phyloP scores from a whole-genome alignment of 768 basidiomycete genomes.

The Baorangia bicolor region DNA sequence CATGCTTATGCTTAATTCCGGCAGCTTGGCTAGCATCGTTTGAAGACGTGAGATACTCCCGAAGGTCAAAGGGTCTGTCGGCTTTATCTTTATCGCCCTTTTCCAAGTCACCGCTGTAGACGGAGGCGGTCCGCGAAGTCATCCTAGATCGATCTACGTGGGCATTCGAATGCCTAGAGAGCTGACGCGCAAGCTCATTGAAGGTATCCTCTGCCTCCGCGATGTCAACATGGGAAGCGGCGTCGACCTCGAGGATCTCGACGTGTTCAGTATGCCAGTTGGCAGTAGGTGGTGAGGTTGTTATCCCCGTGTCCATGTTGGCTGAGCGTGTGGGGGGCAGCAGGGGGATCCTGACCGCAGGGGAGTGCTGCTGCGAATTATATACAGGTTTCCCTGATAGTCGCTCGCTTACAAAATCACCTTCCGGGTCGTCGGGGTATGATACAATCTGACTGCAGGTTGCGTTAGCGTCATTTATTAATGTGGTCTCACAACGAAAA shows the following conservation, averaged over 20 bases:
- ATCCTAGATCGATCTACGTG: slow-evolving; percentile 12
- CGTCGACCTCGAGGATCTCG: slow-evolving; percentile 22
- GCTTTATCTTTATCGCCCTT: slow-evolving; percentile 37
- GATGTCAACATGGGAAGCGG: slow-evolving; percentile 46
- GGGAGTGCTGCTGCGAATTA: neutral
- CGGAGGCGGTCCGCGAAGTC: slow-evolving; percentile 22
- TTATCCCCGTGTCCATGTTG: slow-evolving; percentile 10
- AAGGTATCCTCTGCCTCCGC: slow-evolving; percentile 51
- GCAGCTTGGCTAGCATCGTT: slow-evolving; percentile 65
- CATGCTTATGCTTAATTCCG: slow-evolving; percentile 71
- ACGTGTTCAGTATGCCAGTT: slow-evolving; percentile 12
- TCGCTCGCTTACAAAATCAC: slow-evolving; percentile 16
- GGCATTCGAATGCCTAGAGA: slow-evolving; percentile 16
- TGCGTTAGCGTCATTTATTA: neutral
- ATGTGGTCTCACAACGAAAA: neutral
- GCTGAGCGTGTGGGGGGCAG: neutral
- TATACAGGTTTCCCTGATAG: slow-evolving; percentile 9
- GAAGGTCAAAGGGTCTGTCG: slow-evolving; percentile 54
- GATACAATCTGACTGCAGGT: neutral
- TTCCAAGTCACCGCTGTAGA: slow-evolving; percentile 37
- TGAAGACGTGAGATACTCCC: slow-evolving; percentile 63
- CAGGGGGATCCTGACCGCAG: neutral
- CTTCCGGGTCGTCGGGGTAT: neutral
- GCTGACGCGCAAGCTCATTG: slow-evolving; percentile 49
- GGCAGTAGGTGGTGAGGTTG: neutral